These are phyloP conservation scores for Ajuga reptans DNA, from an alignment of 305 asterid genomes.

Conservation along the genomic window DNA sequence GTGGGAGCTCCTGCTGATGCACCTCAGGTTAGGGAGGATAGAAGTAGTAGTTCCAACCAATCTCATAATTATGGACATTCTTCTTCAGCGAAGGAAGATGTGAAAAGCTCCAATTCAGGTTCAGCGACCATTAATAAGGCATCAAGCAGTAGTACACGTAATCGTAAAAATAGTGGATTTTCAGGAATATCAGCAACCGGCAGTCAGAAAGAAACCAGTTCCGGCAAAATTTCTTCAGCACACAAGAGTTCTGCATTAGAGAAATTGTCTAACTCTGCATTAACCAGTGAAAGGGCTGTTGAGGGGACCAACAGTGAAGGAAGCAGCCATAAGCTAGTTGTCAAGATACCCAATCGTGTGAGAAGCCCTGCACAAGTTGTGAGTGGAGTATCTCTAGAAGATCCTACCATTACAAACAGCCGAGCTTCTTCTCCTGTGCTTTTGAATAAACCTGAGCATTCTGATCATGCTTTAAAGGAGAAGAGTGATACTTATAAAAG, in stretches of 20 bases:
- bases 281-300: conserved; percentile 36
- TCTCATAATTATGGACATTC: conserved; percentile 56
- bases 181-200: conserved; percentile 34
- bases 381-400: conserved; percentile 46
- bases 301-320: conserved; percentile 40
- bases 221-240: conserved; percentile 36
- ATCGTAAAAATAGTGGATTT: conserved; percentile 43
- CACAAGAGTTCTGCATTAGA: conserved; percentile 35
- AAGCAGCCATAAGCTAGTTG: conserved; percentile 49
- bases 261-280: conserved; percentile 38
- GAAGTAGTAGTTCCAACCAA: conserved; percentile 75
- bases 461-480: conserved; percentile 28
- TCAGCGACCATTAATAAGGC: conserved; percentile 42
- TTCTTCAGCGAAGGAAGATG: conserved; percentile 53
- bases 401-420: conserved; percentile 35
- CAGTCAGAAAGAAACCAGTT: conserved; percentile 42
- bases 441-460: conserved; percentile 39
- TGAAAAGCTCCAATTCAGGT: conserved; percentile 45
- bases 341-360: conserved; percentile 48
- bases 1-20: conserved; percentile 40
- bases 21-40: conserved; percentile 57
- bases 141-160: conserved; percentile 44
- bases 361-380: conserved; percentile 51
- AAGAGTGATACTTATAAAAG: conserved; percentile 31
- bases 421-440: conserved; percentile 46